Base-by-base conservation (phyloP, 371 early-diverging fungal species). In the Antonospora locustae region DNA sequence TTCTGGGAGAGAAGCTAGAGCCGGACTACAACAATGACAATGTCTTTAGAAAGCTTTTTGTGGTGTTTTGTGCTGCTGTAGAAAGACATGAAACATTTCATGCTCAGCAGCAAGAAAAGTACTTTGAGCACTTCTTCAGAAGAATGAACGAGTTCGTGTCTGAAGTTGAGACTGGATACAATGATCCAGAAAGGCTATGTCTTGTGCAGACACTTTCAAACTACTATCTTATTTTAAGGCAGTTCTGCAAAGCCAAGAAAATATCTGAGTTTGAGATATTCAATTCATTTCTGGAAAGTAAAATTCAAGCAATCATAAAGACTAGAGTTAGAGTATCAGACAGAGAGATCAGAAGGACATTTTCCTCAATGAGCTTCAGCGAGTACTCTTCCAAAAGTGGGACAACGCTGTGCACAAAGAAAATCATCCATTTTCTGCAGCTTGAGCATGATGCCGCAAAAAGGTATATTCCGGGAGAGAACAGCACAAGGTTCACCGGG, bases 171-270 rank as follows among this genome's bases (percentile, higher is more conserved):
- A 43, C 29, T 16, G 25, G 28, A 11, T 40, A 24, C 1, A n/a
- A n/a, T n/a, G n/a, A n/a, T n/a, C n/a, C 16, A 30, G 50, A 50
- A 2, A 60, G 54, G 34, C 16, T 55, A 22, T 40, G 52, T 11
- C n/a, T 34, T 1, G 44, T 66, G 9, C 23, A 14, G 2, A 9
- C 28, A 16, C n/a, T 66, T 4, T 16, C 29, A 24, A 20, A 48
- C 7, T 45, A 55, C 0, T 59, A 50, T 40, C 16, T 55, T 9
- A 19, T 50, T 32, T 47, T 40, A 11, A 57, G 48, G 19, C 50
- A 55, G 27, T 61, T 51, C 48, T 56, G 59, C 38, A 43, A 34
- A 41, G 38, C 40, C 14, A 54, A 55, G 27, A n/a, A n/a, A n/a
- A n/a, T n/a, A n/a, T n/a, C n/a, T n/a, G n/a, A n/a, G n/a, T 45